These are phyloP conservation scores for Brassica carinata DNA, from an alignment of 345 rosid species.

Conservation along the genomic window DNA sequence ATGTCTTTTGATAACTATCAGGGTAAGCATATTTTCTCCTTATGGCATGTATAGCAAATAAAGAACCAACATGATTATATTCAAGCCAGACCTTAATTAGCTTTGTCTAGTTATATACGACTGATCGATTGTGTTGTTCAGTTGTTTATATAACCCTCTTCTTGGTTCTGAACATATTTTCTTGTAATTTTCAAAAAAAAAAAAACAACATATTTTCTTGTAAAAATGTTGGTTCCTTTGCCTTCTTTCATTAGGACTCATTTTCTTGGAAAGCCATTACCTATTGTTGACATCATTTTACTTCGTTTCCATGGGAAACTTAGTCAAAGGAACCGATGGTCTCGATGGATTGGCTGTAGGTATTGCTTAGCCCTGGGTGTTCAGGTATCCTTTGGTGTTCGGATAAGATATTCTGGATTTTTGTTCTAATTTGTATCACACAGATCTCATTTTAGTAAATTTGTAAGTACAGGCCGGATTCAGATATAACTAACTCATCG, in stretches of 20 bases:
- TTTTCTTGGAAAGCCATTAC: slow-evolving; percentile 72
- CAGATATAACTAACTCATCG: too few species aligned
- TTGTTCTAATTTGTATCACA: too few species aligned
- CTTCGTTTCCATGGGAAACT: slow-evolving; percentile 84
- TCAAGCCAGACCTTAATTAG: not conserved
- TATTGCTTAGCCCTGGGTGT: slow-evolving; percentile 8
- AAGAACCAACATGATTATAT: not conserved
- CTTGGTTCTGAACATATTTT: not conserved
- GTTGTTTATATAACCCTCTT: slow-evolving; percentile 1
- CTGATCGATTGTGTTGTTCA: not conserved
- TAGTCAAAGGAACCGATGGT: slow-evolving; percentile 71
- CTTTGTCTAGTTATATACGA: not conserved
- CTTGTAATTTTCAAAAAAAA: too few species aligned
- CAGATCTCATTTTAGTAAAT: too few species aligned
- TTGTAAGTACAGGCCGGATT: too few species aligned
- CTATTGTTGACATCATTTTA: slow-evolving; percentile 65
- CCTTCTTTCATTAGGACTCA: slow-evolving; percentile 69
- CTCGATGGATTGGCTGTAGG: slow-evolving; percentile 92
- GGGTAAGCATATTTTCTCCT: too few species aligned
- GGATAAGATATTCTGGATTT: too few species aligned
- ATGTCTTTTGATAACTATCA: too few species aligned
- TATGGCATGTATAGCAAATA: not conserved
- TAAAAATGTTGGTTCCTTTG: slow-evolving; percentile 82
- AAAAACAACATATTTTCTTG: slow-evolving; percentile 8
- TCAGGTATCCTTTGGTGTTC: too few species aligned